phyloP scores from a whole-genome alignment of 345 rosid genomes.

The Ailanthus altissimus region DNA sequence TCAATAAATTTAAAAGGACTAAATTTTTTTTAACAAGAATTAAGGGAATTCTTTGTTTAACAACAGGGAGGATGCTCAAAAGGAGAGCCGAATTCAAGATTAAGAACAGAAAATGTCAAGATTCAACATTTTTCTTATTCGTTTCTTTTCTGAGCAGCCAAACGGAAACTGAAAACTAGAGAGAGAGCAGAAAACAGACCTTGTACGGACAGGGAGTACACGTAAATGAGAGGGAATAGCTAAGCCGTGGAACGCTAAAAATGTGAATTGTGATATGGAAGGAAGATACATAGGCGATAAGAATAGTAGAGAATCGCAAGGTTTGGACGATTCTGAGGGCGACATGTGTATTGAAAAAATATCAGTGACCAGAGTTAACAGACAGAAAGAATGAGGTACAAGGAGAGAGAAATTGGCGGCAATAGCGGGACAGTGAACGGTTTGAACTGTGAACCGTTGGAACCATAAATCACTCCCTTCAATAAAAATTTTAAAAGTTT shows the following conservation, averaged over 20 bases:
- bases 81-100: neutral
- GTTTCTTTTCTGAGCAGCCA: slow-evolving; percentile 16
- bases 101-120: neutral
- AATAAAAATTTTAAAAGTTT: no score
- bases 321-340: neutral
- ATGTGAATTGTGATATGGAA: neutral
- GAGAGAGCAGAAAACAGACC: neutral
- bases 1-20: neutral
- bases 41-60: neutral
- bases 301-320: neutral
- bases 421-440: slow-evolving; percentile 18
- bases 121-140: neutral
- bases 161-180: neutral
- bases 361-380: neutral
- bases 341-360: neutral
- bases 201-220: neutral
- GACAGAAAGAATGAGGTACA: slow-evolving; percentile 10
- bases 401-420: slow-evolving; percentile 40
- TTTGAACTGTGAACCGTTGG: neutral
- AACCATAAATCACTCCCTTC: neutral
- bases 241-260: neutral
- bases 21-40: neutral
- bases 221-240: neutral
- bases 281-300: neutral
- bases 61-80: neutral